A percentile compares a stretch with the other conserved stretches of the same genome.
Conservation (phyloP, 1,139 yeast genomes). For the Lodderomyces theae region DNA sequence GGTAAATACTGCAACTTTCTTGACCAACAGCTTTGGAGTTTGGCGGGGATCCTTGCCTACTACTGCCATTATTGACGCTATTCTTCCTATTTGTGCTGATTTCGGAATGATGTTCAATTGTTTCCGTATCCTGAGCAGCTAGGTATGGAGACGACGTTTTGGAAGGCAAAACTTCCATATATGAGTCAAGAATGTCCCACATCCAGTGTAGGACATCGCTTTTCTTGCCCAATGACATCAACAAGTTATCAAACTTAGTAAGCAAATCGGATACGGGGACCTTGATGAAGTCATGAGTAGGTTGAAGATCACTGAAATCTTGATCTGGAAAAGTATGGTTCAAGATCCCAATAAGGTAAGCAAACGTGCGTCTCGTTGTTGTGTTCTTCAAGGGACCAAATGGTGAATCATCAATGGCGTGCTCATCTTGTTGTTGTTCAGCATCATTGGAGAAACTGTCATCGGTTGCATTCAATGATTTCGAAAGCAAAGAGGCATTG, state of each 20-base stretch:
- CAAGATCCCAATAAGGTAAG: conserved; percentile 83
- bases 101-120: conserved; percentile 13
- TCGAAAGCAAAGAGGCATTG: conserved; percentile 14
- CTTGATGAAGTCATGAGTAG: conserved; percentile 66
- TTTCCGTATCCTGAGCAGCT: conserved; percentile 13
- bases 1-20: conserved; percentile 72
- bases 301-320: conserved; percentile 85
- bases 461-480: conserved; percentile 21
- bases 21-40: conserved; percentile 8
- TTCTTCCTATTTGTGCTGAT: conserved; percentile 23
- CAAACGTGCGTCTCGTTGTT: conserved; percentile 83
- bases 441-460: conserved; percentile 13
- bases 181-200: conserved; percentile 86
- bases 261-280: conserved; percentile 53
- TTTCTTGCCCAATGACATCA: conserved; percentile 72
- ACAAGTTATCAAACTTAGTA: conserved; percentile 72
- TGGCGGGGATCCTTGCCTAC: conserved; percentile 11
- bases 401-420: conserved; percentile 62
- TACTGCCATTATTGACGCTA: conserved; percentile 17
- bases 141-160: conserved; percentile 22
- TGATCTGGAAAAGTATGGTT: conserved; percentile 95
- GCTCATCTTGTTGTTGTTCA: conserved; percentile 17
- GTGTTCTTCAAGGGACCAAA: conserved; percentile 89
- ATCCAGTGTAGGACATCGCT: conserved; percentile 57
- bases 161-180: conserved; percentile 64